A percentile compares a stretch with the other conserved stretches of the same genome.
Conservation (phyloP, 495 filamentous ascomycete genomes). For the Neurospora sp. region DNA sequence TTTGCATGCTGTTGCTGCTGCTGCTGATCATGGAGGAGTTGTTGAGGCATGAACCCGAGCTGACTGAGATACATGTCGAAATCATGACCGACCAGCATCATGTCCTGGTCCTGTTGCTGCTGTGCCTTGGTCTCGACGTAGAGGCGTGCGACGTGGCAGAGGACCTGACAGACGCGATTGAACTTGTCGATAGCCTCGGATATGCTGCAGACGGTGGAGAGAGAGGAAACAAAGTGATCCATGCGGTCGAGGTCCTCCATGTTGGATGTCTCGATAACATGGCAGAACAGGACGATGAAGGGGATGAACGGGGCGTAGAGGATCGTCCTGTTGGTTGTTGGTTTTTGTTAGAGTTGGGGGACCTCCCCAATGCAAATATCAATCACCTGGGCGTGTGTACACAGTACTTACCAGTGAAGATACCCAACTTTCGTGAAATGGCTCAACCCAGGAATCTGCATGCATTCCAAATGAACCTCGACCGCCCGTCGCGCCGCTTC, state of each 20-base stretch:
- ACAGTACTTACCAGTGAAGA: conserved; percentile 46
- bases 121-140: conserved; percentile 51
- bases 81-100: conserved; percentile 44
- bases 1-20: background rate
- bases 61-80: conserved; percentile 57
- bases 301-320: conserved; percentile 58
- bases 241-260: conserved; percentile 41
- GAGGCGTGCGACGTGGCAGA: conserved; percentile 49
- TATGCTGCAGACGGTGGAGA: conserved; percentile 38
- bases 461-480: conserved; percentile 41
- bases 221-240: conserved; percentile 46
- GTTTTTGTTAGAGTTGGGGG: background rate
- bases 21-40: background rate
- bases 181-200: conserved; percentile 50
- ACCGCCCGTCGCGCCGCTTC: conserved; percentile 47
- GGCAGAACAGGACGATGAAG: conserved; percentile 61
- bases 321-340: conserved; percentile 39
- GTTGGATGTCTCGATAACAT: conserved; percentile 45
- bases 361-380: background rate
- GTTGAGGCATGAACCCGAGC: conserved; percentile 47
- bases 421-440: conserved; percentile 42
- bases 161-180: conserved; percentile 49
- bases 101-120: conserved; percentile 33
- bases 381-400: background rate
- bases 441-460: conserved; percentile 37